These are phyloP conservation scores for Racocetra persica DNA, from an alignment of 371 early-diverging fungal genomes.

Conservation along the genomic window DNA sequence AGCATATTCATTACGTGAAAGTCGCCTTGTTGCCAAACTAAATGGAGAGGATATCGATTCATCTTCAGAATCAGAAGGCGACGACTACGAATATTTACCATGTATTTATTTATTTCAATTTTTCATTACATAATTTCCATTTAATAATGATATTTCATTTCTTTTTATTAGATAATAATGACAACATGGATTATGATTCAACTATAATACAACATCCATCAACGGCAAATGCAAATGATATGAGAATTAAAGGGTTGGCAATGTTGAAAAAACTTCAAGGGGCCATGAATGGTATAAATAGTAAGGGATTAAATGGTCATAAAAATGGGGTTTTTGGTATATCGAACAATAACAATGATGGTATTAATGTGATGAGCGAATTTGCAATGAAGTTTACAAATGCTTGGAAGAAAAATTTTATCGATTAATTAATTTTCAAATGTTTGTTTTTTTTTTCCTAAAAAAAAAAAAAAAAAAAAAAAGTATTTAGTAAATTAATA, in stretches of 20 bases:
- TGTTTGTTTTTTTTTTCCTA: too few relatives aligned
- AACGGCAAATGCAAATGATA: background rate
- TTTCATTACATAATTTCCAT: background rate
- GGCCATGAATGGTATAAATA: slow-evolving; percentile 8
- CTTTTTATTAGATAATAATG: background rate
- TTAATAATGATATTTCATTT: background rate
- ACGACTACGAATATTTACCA: background rate
- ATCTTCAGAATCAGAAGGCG: background rate
- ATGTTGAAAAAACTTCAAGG: slow-evolving; percentile 33
- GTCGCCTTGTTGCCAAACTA: slow-evolving; percentile 22
- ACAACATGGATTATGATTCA: background rate
- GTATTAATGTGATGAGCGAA: slow-evolving; percentile 12
- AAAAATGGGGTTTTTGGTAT: too few relatives aligned
- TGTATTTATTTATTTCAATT: background rate
- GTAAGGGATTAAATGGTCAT: background rate
- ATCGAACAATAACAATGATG: background rate
- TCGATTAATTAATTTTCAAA: too few relatives aligned
- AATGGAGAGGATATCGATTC: slow-evolving; percentile 34
- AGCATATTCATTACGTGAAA: slow-evolving; percentile 36
- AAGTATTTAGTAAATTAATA: too few relatives aligned
- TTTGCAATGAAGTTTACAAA: slow-evolving; percentile 24
- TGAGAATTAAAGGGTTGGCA: slow-evolving; percentile 31
- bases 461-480: too few relatives aligned
- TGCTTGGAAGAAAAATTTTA: slow-evolving; percentile 31
- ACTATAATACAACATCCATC: background rate